phyloP scores from a whole-genome alignment of 176 grass and related monocot species.

The Avena atlantica region DNA sequence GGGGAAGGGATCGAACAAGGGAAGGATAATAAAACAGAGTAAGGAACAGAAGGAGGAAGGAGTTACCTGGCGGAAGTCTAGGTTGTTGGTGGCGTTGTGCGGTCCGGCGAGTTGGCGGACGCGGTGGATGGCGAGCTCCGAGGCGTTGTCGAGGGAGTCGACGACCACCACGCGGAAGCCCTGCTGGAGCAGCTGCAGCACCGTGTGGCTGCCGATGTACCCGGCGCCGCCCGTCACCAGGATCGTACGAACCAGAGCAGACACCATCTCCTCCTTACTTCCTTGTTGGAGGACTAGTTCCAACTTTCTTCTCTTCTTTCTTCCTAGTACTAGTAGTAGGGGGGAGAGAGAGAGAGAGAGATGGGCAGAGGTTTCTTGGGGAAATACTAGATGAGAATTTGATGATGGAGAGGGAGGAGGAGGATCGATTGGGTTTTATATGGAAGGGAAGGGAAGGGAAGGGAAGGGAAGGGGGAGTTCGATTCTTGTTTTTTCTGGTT shows the following conservation, averaged over 20 bases:
- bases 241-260: constrained; percentile 54
- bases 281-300: too few relatives aligned
- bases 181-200: constrained; percentile 77
- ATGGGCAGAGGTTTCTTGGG: background rate
- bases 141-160: constrained; percentile 98
- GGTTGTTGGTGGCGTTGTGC: constrained; percentile 54
- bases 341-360: background rate
- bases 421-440: too few relatives aligned
- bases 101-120: constrained; percentile 64
- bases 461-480: too few relatives aligned
- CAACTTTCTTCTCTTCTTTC: too few relatives aligned
- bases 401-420: too few relatives aligned
- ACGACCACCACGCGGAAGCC: constrained; percentile 80
- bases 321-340: too few relatives aligned
- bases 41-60: too few relatives aligned
- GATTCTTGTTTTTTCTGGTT: too few relatives aligned
- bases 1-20: too few relatives aligned
- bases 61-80: constrained; percentile 67
- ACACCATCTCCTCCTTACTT: constrained; percentile 59
- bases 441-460: too few relatives aligned
- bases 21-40: too few relatives aligned
- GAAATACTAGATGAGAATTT: too few relatives aligned
- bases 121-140: constrained; percentile 59
- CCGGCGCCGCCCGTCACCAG: constrained; percentile 93
- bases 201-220: constrained; percentile 99